Conservation (phyloP, 306 rosid genomes). For the Rubus idaeus region DNA sequence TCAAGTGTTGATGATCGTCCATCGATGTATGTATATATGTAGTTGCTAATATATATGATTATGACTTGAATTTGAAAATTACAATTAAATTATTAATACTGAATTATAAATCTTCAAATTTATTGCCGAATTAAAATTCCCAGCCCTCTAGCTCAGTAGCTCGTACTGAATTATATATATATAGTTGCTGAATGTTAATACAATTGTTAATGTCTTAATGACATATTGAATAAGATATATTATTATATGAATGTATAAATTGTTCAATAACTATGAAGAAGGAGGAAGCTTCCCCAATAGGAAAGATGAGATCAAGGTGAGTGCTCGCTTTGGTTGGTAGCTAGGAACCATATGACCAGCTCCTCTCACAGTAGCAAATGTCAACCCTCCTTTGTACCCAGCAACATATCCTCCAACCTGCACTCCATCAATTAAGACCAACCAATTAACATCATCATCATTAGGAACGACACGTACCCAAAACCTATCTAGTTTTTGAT, state of each 20-base stretch:
- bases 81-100: not conserved
- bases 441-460: not conserved
- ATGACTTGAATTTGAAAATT: too few relatives aligned
- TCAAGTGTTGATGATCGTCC: too few relatives aligned
- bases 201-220: not conserved
- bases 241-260: not conserved
- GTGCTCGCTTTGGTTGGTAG: conserved; percentile 53
- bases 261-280: conserved; percentile 11
- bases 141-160: too few relatives aligned
- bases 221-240: not conserved
- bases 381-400: conserved; percentile 58
- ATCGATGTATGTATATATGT: too few relatives aligned
- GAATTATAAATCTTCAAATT: too few relatives aligned
- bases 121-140: too few relatives aligned
- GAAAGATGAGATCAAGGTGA: conserved; percentile 54
- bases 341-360: conserved; percentile 71
- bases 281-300: conserved; percentile 41
- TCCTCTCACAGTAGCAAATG: conserved; percentile 51
- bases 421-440: not conserved
- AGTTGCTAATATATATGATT: too few relatives aligned
- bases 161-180: too few relatives aligned
- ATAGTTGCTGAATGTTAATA: not conserved
- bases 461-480: not conserved
- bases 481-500: not conserved
- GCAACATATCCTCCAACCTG: conserved; percentile 67